Percentiles rank a stretch among this genome's conserved stretches.
phyloP scores from a whole-genome alignment of 2,329 filamentous ascomycete species.

The Stachybotrys elegans region DNA sequence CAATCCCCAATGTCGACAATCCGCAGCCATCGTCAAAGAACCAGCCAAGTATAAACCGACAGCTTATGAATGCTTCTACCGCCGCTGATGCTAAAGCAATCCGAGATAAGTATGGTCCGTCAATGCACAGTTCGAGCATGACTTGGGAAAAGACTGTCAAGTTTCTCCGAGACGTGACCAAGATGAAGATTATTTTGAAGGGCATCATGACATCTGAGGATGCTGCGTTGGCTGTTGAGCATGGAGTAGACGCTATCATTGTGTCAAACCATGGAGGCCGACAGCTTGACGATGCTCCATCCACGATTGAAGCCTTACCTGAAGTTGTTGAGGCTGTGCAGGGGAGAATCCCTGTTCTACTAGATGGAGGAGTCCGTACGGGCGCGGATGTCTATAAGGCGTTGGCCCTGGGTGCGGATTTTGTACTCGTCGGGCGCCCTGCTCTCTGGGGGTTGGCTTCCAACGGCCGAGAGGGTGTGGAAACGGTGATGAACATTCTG shows the following conservation, averaged over 20 bases:
- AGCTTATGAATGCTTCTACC: slow-evolving; percentile 14
- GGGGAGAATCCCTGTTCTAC: slow-evolving; percentile 16
- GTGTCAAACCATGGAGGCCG: slow-evolving; percentile 30
- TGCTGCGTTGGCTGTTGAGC: slow-evolving; percentile 19
- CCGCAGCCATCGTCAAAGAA: slow-evolving; percentile 6
- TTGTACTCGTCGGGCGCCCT: slow-evolving; percentile 10
- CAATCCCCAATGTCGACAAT: slow-evolving; percentile 14
- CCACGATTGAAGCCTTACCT: slow-evolving; percentile 22
- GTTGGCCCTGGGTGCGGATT: slow-evolving; percentile 25
- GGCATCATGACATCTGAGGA: slow-evolving; percentile 25
- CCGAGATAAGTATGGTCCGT: slow-evolving; percentile 7
- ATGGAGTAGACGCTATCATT: slow-evolving; percentile 23
- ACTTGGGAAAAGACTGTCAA: slow-evolving; percentile 16
- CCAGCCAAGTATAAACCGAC: slow-evolving; percentile 6
- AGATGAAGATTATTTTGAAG: slow-evolving; percentile 21
- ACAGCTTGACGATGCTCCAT: slow-evolving; percentile 24
- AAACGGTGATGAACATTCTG: slow-evolving; percentile 8
- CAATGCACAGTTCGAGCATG: slow-evolving; percentile 13
- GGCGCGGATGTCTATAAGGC: slow-evolving; percentile 30
- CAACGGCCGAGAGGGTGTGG: slow-evolving; percentile 7
- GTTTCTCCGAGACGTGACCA: slow-evolving; percentile 15
- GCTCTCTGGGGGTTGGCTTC: slow-evolving; percentile 11
- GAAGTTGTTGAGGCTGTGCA: slow-evolving; percentile 19
- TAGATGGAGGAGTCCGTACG: slow-evolving; percentile 29
- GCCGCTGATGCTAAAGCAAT: slow-evolving; percentile 13